phyloP scores from a whole-genome alignment of 1,139 yeast genomes.

The Suhomyces choctaworum region DNA sequence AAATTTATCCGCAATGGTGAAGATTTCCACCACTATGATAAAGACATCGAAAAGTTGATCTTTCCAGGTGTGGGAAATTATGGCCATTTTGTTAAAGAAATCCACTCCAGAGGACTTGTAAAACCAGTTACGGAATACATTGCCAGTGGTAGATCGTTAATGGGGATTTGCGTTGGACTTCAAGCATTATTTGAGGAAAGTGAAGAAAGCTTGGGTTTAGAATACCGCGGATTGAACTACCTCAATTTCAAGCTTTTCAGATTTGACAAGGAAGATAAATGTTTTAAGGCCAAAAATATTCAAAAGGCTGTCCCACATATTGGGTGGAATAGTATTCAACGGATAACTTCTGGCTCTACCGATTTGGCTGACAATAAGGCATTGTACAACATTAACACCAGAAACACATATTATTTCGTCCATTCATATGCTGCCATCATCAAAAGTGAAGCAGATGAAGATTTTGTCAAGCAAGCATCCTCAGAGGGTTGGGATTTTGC shows the following conservation, averaged over 20 bases:
- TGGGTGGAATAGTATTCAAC: conserved; percentile 74
- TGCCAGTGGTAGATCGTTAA: conserved; percentile 70
- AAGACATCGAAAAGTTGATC: conserved; percentile 55
- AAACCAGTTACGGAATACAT: conserved; percentile 68
- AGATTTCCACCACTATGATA: conserved; percentile 38
- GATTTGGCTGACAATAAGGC: conserved; percentile 23
- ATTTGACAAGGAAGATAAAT: conserved; percentile 52
- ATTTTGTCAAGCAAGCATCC: conserved; percentile 31
- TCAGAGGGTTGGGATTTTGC: conserved; percentile 77
- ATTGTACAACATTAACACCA: conserved; percentile 63
- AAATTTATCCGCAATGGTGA: conserved; percentile 45
- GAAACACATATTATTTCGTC: conserved; percentile 83
- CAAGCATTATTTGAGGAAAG: conserved; percentile 78
- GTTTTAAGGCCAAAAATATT: conserved; percentile 21
- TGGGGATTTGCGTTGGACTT: conserved; percentile 97
- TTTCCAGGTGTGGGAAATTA: conserved; percentile 97
- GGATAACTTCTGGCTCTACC: conserved; percentile 20
- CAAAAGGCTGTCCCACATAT: conserved; percentile 88
- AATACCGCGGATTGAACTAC: conserved; percentile 54
- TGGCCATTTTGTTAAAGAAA: conserved; percentile 83
- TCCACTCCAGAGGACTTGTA: conserved; percentile 60
- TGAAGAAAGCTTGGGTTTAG: conserved; percentile 62
- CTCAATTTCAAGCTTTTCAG: conserved; percentile 54
- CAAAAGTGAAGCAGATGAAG: conserved; percentile 27
- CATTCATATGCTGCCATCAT: conserved; percentile 86